Evolutionary conservation across 1,139 yeast genomes (phyloP).

Genomic region (Magnusiomyces suaveolens): DNA sequence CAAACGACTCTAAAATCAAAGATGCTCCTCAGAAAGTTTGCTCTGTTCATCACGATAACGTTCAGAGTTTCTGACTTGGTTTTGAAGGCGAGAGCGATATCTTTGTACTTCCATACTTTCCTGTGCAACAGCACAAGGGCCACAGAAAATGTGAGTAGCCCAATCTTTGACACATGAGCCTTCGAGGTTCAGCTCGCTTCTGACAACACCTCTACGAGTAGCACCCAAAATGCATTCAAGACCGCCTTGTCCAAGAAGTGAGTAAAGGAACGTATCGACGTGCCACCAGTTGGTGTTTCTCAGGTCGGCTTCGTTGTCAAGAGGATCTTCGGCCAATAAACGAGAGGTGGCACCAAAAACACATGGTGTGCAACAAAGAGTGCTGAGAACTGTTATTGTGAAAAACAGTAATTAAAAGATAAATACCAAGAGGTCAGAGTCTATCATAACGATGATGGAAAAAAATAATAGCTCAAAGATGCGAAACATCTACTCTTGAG

Average conservation of each 20-base stretch:
- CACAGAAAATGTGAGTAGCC: not conserved
- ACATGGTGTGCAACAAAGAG: constrained; percentile 1
- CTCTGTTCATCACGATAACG: not conserved
- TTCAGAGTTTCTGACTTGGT: not conserved
- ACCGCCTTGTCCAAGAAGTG: not conserved
- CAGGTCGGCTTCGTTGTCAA: not conserved
- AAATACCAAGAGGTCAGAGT: no score
- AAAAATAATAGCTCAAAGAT: not conserved
- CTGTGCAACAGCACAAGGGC: constrained; percentile 2
- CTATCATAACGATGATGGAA: not conserved
- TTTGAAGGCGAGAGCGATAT: not conserved
- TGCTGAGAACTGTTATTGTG: not conserved
- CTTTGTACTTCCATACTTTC: not conserved
- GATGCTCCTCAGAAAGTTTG: not conserved
- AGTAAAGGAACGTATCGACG: not conserved
- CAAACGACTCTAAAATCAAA: no score
- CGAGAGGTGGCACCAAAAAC: constrained; percentile 3
- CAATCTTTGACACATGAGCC: not conserved
- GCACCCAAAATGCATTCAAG: not conserved
- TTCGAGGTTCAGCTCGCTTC: constrained; percentile 1
- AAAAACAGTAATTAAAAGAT: not conserved
- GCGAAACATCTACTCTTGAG: not conserved
- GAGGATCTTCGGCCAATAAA: constrained; percentile 1
- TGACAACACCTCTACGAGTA: not conserved
- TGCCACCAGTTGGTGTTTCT: constrained; percentile 3